Conservation (phyloP, 2,329 filamentous ascomycete genomes). For the Fusarium tanahbumbuense region DNA sequence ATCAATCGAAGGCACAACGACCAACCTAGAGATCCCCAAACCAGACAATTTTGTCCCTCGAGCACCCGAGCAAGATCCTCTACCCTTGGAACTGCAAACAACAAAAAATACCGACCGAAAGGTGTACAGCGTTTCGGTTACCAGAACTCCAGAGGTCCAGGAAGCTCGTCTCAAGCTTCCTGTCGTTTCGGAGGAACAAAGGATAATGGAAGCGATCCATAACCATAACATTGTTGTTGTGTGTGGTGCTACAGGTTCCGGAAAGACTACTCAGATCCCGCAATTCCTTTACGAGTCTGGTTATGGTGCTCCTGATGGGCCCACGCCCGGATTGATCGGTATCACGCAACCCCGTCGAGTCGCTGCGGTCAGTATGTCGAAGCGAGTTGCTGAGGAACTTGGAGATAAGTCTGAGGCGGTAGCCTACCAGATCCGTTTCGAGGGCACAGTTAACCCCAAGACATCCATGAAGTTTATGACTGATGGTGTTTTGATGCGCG, state of each 20-base stretch:
- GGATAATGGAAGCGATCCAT: slow-evolving; percentile 97
- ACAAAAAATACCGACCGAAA: slow-evolving; percentile 73
- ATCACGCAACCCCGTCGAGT: slow-evolving; percentile 95
- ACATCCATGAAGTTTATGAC: slow-evolving; percentile 99
- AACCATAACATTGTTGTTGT: slow-evolving; percentile 91
- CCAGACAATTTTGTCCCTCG: slow-evolving; percentile 74
- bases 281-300: slow-evolving; percentile 96
- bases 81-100: slow-evolving; percentile 73
- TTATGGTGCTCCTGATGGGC: slow-evolving; percentile 81
- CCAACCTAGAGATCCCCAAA: slow-evolving; percentile 64
- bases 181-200: slow-evolving; percentile 94
- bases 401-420: slow-evolving; percentile 81
- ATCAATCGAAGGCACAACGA: slow-evolving; percentile 57
- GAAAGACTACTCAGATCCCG: slow-evolving; percentile 97
- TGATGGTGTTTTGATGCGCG: slow-evolving; percentile 92
- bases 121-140: slow-evolving; percentile 79
- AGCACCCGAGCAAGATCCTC: slow-evolving; percentile 75
- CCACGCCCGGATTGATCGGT: slow-evolving; percentile 91
- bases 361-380: slow-evolving; percentile 95
- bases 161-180: slow-evolving; percentile 82
- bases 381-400: slow-evolving; percentile 87
- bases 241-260: slow-evolving; percentile 94
- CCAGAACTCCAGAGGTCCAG: slow-evolving; percentile 79
- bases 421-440: slow-evolving; percentile 95
- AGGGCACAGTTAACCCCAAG: slow-evolving; percentile 80